Percentiles rank a stretch among this genome's conserved stretches.
These are phyloP conservation scores for Picea sitchensis DNA, from an alignment of 75 land plant species.

Conservation along the genomic window DNA sequence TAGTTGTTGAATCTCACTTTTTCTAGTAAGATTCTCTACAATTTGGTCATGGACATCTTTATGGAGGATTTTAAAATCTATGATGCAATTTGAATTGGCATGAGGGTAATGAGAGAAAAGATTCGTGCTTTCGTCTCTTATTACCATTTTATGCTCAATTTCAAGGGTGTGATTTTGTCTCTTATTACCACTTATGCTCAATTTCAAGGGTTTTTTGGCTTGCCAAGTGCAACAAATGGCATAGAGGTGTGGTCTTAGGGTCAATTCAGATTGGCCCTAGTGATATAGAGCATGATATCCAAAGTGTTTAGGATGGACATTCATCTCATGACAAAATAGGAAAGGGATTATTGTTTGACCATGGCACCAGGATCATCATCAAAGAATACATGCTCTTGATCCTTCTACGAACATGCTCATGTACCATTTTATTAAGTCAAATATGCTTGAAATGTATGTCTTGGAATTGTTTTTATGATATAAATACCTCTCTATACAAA, in stretches of 20 bases:
- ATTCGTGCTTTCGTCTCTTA: slow-evolving; percentile 59
- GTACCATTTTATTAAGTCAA: too few species aligned
- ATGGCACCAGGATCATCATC: slow-evolving; percentile 22
- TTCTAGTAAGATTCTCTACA: slow-evolving; percentile 23
- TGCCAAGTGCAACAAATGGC: slow-evolving; percentile 27
- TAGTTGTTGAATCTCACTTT: slow-evolving; percentile 38
- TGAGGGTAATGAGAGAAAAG: slow-evolving; percentile 32
- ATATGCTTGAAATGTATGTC: too few species aligned
- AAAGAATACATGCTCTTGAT: slow-evolving; percentile 20
- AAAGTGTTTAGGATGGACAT: slow-evolving; percentile 33
- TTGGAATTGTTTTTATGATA: too few species aligned
- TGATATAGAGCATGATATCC: slow-evolving; percentile 3
- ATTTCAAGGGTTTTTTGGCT: slow-evolving; percentile 64
- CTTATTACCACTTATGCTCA: slow-evolving; percentile 36
- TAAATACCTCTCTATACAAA: too few species aligned
- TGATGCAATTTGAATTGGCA: slow-evolving; percentile 39
- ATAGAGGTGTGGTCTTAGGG: slow-evolving; percentile 2
- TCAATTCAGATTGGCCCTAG: slow-evolving; percentile 21
- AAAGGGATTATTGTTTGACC: slow-evolving; percentile 18
- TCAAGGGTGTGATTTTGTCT: too few species aligned
- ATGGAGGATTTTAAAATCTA: slow-evolving; percentile 22
- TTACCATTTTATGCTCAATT: neutral
- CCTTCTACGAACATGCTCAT: too few species aligned
- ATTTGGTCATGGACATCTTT: slow-evolving; percentile 26
- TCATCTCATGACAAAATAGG: slow-evolving; percentile 29